Percentiles rank a stretch among this genome's conserved stretches.
phyloP scores from a whole-genome alignment of 2,329 filamentous ascomycete genomes.

The Escovopsis weberi region DNA sequence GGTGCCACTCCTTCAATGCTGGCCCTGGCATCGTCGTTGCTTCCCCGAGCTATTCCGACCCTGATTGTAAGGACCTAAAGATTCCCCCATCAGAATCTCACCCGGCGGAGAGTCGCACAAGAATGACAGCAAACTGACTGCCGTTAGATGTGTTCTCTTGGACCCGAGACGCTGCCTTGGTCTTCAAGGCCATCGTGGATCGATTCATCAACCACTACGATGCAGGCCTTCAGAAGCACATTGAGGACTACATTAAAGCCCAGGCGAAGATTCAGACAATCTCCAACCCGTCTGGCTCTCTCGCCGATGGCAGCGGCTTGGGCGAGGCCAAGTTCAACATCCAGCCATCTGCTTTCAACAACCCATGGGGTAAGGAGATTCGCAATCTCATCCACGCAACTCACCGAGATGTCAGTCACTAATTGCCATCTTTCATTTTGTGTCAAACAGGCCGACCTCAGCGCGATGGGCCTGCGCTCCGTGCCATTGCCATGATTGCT shows the following conservation, averaged over 20 bases:
- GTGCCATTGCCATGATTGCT: conserved; percentile 56
- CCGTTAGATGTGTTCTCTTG: conserved; percentile 61
- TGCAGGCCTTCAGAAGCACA: conserved; percentile 38
- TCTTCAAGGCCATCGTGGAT: conserved; percentile 55
- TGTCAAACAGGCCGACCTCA: conserved; percentile 48
- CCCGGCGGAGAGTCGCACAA: neutral
- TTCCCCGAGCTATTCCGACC: conserved; percentile 36
- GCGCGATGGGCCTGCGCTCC: conserved; percentile 62
- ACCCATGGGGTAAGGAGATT: conserved; percentile 41
- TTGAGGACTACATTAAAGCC: conserved; percentile 53
- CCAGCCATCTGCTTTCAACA: conserved; percentile 48
- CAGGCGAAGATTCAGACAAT: conserved; percentile 54
- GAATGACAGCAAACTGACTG: neutral
- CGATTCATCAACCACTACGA: conserved; percentile 46
- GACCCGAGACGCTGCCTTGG: conserved; percentile 60
- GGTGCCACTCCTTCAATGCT: conserved; percentile 33
- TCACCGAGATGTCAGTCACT: neutral
- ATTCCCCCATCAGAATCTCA: neutral
- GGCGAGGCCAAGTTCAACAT: conserved; percentile 63
- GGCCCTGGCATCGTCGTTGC: conserved; percentile 40
- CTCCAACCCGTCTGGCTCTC: conserved; percentile 51
- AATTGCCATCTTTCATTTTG: neutral
- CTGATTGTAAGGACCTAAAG: conserved; percentile 34
- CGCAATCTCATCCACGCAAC: neutral
- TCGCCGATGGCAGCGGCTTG: conserved; percentile 38